Percentiles rank a stretch among this genome's conserved stretches.
Evolutionary conservation across 2,329 filamentous ascomycete species (phyloP).

Genomic region (Verticillium klebahnii): DNA sequence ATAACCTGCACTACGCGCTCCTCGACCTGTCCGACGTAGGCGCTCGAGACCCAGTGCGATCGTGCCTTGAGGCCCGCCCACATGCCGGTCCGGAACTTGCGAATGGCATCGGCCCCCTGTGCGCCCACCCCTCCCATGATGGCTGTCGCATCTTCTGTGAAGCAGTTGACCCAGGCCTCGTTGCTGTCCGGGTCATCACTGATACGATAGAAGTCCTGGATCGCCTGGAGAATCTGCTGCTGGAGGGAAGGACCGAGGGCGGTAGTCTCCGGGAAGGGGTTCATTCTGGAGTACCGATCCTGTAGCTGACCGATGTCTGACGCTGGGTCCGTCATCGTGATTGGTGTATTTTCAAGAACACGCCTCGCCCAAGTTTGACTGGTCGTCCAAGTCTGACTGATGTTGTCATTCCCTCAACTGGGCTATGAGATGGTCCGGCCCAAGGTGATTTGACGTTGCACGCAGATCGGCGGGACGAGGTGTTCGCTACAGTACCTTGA

Average conservation of each 20-base stretch:
- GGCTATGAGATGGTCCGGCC: not conserved
- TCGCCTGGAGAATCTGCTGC: not conserved
- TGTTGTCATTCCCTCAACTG: not conserved
- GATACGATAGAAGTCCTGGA: conserved; percentile 11
- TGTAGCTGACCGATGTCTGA: not conserved
- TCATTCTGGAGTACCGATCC: not conserved
- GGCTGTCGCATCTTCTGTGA: conserved; percentile 7
- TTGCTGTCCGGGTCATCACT: conserved; percentile 7
- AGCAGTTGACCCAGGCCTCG: conserved; percentile 9
- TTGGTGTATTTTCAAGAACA: not conserved
- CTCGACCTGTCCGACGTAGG: conserved; percentile 5
- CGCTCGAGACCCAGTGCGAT: conserved; percentile 12
- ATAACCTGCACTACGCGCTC: conserved; percentile 9
- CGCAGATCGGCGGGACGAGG: not conserved
- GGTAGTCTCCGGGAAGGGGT: not conserved
- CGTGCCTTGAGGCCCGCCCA: conserved; percentile 8
- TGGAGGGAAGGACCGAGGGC: not conserved
- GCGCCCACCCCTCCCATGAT: conserved; percentile 5
- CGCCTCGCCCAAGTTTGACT: not conserved
- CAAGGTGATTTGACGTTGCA: not conserved
- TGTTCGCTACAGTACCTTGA: not conserved
- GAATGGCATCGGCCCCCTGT: conserved; percentile 3
- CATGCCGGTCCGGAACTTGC: conserved; percentile 7
- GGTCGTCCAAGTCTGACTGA: not conserved
- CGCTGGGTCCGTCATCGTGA: not conserved